Evolutionary conservation across 2,329 filamentous ascomycete species (phyloP).

Genomic region (Ascocoryne sarcoides): DNA sequence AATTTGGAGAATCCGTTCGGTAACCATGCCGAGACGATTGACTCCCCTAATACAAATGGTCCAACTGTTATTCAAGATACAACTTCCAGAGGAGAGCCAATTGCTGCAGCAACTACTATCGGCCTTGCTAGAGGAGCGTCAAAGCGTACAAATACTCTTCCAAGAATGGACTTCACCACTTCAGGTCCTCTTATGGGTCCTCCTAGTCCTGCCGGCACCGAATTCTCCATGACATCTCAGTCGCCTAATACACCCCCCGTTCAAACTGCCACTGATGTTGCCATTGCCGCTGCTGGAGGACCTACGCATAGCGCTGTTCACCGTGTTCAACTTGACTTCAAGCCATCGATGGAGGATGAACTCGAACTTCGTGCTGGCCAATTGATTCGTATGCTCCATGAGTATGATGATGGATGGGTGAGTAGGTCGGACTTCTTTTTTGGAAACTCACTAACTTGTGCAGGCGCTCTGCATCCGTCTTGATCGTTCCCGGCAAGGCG

Average conservation of each 20-base stretch:
- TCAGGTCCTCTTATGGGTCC: constrained; percentile 32
- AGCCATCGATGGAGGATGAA: constrained; percentile 87
- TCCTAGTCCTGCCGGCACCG: constrained; percentile 53
- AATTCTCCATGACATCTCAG: constrained; percentile 51
- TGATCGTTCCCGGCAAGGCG: constrained; percentile 85
- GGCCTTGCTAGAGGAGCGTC: constrained; percentile 39
- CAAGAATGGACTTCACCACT: constrained; percentile 44
- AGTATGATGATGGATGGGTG: constrained; percentile 98
- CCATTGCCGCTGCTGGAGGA: constrained; percentile 54
- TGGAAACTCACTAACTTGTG: constrained; percentile 26
- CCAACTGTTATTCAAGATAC: constrained; percentile 33
- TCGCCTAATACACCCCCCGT: constrained; percentile 36
- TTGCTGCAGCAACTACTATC: constrained; percentile 25
- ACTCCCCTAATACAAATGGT: constrained; percentile 33
- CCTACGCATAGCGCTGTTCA: constrained; percentile 61
- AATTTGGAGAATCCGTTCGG: constrained; percentile 65
- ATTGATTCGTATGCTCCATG: constrained; percentile 80
- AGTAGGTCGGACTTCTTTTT: constrained; percentile 29
- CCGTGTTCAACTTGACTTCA: constrained; percentile 90
- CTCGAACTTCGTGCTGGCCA: constrained; percentile 73
- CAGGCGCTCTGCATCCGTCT: constrained; percentile 85
- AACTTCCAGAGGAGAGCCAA: constrained; percentile 32
- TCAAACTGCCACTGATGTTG: constrained; percentile 43
- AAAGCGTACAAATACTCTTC: constrained; percentile 41
- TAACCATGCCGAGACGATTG: constrained; percentile 44